Conservation (phyloP, 352 stramenopile species). For the Peronospora destructor region DNA sequence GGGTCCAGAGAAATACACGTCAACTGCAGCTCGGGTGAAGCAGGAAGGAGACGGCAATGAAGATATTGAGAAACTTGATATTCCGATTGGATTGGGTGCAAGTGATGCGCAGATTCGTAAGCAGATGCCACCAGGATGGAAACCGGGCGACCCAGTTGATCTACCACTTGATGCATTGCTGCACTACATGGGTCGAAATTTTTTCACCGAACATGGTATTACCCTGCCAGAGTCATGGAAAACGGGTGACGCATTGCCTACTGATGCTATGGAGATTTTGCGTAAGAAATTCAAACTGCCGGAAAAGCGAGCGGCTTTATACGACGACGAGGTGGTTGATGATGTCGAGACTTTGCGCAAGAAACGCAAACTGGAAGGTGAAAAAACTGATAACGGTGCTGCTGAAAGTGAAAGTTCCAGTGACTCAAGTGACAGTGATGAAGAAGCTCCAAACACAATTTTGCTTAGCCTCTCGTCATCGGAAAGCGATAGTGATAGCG, state of each 20-base stretch:
- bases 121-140: constrained; percentile 74
- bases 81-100: constrained; percentile 60
- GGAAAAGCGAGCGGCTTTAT: constrained; percentile 56
- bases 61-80: constrained; percentile 40
- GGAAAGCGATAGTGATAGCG: constrained; percentile 53
- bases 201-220: constrained; percentile 72
- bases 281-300: constrained; percentile 77
- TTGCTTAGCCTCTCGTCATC: constrained; percentile 69
- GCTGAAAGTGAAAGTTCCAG: constrained; percentile 44
- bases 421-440: constrained; percentile 48
- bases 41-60: constrained; percentile 21
- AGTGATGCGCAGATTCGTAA: constrained; percentile 69
- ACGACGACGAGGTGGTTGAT: constrained; percentile 71
- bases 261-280: constrained; percentile 68
- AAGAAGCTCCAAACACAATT: constrained; percentile 57
- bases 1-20: constrained; percentile 59
- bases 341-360: constrained; percentile 61
- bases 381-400: constrained; percentile 25
- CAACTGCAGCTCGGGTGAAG: constrained; percentile 31
- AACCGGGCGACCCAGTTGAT: constrained; percentile 71
- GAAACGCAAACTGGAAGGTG: constrained; percentile 54
- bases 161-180: constrained; percentile 67
- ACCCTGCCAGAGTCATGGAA: constrained; percentile 65
- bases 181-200: constrained; percentile 73
- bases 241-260: constrained; percentile 52